Evolutionary conservation across 2,329 filamentous ascomycete species (phyloP).

Genomic region (Neospermospora avenae): DNA sequence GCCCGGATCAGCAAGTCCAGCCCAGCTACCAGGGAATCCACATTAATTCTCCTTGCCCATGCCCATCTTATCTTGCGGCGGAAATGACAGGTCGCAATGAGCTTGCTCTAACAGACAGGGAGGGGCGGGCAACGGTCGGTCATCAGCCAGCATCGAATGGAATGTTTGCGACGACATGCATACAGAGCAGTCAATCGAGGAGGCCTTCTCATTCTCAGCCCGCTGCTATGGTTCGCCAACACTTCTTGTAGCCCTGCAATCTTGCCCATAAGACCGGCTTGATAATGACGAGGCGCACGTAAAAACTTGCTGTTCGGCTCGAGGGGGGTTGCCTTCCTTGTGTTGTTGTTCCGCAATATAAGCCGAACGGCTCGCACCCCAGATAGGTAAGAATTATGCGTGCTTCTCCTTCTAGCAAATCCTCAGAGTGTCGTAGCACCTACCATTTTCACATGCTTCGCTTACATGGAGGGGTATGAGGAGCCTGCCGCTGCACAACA

Average conservation of each 20-base stretch:
- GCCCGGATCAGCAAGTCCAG: not conserved
- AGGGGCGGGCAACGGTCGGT: not conserved
- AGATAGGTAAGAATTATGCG: not conserved
- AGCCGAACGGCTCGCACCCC: not conserved
- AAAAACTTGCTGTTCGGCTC: not conserved
- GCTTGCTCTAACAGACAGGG: not conserved
- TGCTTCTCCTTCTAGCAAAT: not conserved
- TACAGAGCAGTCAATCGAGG: not conserved
- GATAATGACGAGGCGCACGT: not conserved
- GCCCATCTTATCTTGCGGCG: not conserved
- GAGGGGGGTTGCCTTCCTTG: not conserved
- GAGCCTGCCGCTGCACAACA: not conserved
- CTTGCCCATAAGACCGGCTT: not conserved
- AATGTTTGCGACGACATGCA: not conserved
- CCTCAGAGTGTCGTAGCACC: not conserved
- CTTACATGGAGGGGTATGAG: not conserved
- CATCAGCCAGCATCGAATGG: slow-evolving; percentile 1
- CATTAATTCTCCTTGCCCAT: not conserved
- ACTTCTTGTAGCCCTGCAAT: not conserved
- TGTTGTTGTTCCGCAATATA: not conserved
- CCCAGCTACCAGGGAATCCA: slow-evolving; percentile 4
- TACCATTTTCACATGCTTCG: not conserved
- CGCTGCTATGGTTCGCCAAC: not conserved
- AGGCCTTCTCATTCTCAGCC: not conserved
- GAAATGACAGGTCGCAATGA: slow-evolving; percentile 3